A percentile compares a stretch with the other conserved stretches of the same genome.
These are phyloP conservation scores for Candida insectalens DNA, from an alignment of 805 yeast genomes.

Conservation along the genomic window DNA sequence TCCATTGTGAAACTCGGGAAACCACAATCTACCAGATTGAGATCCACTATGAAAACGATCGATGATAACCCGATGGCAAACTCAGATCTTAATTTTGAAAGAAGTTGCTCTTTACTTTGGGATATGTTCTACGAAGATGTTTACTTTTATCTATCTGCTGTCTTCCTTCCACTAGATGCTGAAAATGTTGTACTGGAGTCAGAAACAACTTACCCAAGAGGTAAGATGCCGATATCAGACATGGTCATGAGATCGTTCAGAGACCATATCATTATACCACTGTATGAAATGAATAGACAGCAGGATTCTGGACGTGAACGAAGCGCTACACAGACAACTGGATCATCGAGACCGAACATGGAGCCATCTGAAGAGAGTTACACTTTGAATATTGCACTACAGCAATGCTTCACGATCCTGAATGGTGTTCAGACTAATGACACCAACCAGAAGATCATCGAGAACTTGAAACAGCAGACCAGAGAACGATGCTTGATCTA, in stretches of 20 bases:
- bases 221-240: conserved; percentile 25
- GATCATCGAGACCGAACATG: neutral
- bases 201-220: neutral
- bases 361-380: conserved; percentile 6
- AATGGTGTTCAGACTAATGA: conserved; percentile 43
- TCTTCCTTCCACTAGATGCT: conserved; percentile 41
- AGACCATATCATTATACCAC: conserved; percentile 43
- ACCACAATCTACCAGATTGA: conserved; percentile 5
- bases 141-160: conserved; percentile 49
- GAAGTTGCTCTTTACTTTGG: conserved; percentile 42
- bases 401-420: conserved; percentile 56
- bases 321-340: conserved; percentile 2
- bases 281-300: conserved; percentile 33
- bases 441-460: conserved; percentile 49
- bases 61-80: no score
- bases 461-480: conserved; percentile 32
- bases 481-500: conserved; percentile 14
- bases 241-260: conserved; percentile 37
- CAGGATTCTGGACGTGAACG: conserved; percentile 12
- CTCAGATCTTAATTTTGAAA: conserved; percentile 16
- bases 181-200: neutral
- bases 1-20: conserved; percentile 19
- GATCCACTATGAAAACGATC: no score
- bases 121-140: conserved; percentile 43
- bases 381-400: conserved; percentile 17